Evolutionary conservation across 2,329 filamentous ascomycete genomes (phyloP).

Genomic region (Pseudogymnoascus sp.): DNA sequence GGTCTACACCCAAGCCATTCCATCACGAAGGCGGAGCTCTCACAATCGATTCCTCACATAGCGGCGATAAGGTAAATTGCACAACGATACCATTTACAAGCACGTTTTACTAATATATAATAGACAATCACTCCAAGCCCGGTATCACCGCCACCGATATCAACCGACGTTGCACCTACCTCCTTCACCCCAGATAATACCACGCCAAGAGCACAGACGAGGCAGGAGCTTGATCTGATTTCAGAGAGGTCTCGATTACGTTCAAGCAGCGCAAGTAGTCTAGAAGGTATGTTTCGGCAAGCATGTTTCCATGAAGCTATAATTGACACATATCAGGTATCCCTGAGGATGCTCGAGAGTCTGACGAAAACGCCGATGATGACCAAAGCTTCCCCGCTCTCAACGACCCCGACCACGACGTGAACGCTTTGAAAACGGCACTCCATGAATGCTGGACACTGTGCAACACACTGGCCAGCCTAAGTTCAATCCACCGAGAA

Average conservation of each 20-base stretch:
- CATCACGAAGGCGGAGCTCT: neutral
- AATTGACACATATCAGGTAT: slow-evolving; percentile 28
- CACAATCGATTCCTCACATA: slow-evolving; percentile 11
- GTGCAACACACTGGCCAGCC: slow-evolving; percentile 79
- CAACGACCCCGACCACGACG: slow-evolving; percentile 46
- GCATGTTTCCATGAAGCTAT: slow-evolving; percentile 12
- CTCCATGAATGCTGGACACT: slow-evolving; percentile 88
- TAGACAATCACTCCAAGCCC: slow-evolving; percentile 25
- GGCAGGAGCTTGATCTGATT: slow-evolving; percentile 60
- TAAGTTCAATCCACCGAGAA: slow-evolving; percentile 77
- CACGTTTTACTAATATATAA: neutral
- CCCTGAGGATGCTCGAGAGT: slow-evolving; percentile 35
- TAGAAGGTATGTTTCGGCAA: slow-evolving; percentile 56
- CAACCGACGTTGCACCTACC: slow-evolving; percentile 62
- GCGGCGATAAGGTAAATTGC: slow-evolving; percentile 22
- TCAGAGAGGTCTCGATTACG: slow-evolving; percentile 48
- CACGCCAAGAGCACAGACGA: slow-evolving; percentile 76
- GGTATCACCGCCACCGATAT: slow-evolving; percentile 59
- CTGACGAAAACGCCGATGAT: slow-evolving; percentile 47
- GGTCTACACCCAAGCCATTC: slow-evolving; percentile 11
- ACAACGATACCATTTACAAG: neutral
- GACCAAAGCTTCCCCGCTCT: slow-evolving; percentile 19
- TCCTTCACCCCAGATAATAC: slow-evolving; percentile 60
- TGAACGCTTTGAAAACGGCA: slow-evolving; percentile 63
- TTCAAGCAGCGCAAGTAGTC: slow-evolving; percentile 62